Conservation (phyloP, 306 rosid species). For the Luffa acutangula region DNA sequence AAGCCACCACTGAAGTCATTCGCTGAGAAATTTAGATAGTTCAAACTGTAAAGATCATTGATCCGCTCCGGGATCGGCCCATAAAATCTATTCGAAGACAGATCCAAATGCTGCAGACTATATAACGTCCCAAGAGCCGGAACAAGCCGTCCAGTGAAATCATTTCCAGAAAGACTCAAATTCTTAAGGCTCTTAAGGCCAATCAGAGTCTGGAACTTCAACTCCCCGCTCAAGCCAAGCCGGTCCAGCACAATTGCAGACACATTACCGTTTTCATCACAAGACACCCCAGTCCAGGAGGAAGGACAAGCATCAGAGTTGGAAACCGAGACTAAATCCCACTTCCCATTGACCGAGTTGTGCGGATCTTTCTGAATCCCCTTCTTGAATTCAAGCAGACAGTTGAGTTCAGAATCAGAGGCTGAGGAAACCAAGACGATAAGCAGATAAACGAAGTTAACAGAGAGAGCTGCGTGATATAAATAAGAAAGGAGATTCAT, state of each 20-base stretch:
- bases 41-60: slow-evolving; percentile 60
- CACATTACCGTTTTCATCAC: slow-evolving; percentile 56
- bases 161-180: slow-evolving; percentile 59
- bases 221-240: slow-evolving; percentile 50
- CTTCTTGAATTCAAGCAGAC: slow-evolving; percentile 72
- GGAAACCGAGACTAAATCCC: slow-evolving; percentile 21
- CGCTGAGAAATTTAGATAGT: slow-evolving; percentile 56
- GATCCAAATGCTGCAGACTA: slow-evolving; percentile 75
- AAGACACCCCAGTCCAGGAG: slow-evolving; percentile 53
- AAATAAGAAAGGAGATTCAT: slow-evolving; percentile 41
- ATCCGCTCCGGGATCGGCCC: slow-evolving; percentile 90
- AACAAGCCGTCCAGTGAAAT: slow-evolving; percentile 61
- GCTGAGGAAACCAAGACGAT: slow-evolving; percentile 12
- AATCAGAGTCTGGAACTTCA: slow-evolving; percentile 63
- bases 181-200: slow-evolving; percentile 47
- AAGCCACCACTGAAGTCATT: slow-evolving; percentile 58
- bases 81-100: slow-evolving; percentile 57
- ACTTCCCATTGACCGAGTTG: slow-evolving; percentile 26
- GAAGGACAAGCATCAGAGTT: slow-evolving; percentile 27
- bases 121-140: slow-evolving; percentile 59
- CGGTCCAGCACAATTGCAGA: slow-evolving; percentile 48
- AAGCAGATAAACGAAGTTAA: slow-evolving; percentile 10
- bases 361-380: slow-evolving; percentile 61
- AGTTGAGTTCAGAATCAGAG: slow-evolving; percentile 63
- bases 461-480: neutral